A percentile compares a stretch with the other conserved stretches of the same genome.
Conservation (phyloP, 768 basidiomycete species). For the Russula griseocarnosa region DNA sequence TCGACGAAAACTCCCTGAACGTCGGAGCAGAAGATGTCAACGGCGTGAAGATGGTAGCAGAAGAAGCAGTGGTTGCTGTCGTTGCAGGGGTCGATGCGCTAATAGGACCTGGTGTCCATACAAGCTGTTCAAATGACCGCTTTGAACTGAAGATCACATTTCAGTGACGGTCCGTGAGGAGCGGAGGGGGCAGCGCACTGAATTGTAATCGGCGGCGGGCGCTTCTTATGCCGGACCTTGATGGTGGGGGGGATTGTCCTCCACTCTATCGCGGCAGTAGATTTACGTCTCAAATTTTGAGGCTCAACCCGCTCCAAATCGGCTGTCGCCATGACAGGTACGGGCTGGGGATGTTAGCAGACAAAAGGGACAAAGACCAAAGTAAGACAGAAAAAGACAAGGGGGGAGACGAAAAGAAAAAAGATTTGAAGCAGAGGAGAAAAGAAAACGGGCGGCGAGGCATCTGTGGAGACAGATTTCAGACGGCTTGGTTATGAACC, state of each 20-base stretch:
- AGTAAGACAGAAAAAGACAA: constrained; percentile 2
- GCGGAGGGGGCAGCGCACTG: constrained; percentile 22
- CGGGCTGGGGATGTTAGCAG: constrained; percentile 8
- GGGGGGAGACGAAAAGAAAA: neutral
- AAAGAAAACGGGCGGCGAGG: constrained; percentile 3
- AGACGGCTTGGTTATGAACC: constrained; percentile 24
- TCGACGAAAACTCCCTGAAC: constrained; percentile 15
- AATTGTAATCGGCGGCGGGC: constrained; percentile 25
- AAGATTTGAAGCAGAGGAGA: constrained; percentile 4
- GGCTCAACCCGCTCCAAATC: constrained; percentile 19
- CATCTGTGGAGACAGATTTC: constrained; percentile 6
- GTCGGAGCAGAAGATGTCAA: constrained; percentile 19
- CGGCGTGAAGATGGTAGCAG: constrained; percentile 19
- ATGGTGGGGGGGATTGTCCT: constrained; percentile 29
- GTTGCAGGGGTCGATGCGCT: constrained; percentile 11
- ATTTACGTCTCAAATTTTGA: constrained; percentile 18
- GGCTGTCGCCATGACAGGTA: constrained; percentile 9
- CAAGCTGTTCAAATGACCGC: constrained; percentile 25
- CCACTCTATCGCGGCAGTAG: constrained; percentile 28
- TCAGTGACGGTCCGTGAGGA: neutral
- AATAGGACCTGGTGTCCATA: constrained; percentile 22
- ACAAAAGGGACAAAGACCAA: constrained; percentile 13
- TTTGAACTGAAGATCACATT: constrained; percentile 16
- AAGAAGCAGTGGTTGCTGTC: constrained; percentile 14
- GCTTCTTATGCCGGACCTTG: constrained; percentile 29